Base-by-base conservation (phyloP, 225 moss, liverwort and hornwort genomes). In the Asterella californica region DNA sequence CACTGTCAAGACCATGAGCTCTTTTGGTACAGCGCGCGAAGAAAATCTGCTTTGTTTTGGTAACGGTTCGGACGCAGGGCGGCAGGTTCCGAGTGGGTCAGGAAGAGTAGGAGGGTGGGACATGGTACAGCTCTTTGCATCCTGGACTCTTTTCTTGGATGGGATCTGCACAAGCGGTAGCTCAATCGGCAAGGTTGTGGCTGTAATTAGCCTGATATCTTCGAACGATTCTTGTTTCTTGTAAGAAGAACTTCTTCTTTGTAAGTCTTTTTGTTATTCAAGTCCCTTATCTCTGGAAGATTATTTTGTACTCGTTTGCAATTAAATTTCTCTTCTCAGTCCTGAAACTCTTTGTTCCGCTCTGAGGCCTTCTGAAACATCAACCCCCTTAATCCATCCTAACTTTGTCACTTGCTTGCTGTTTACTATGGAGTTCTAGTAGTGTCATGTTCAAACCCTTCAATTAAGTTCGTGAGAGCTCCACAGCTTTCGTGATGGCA, bases 181-280 rank as follows among this genome's bases (percentile, higher is more conserved):
- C 77, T 64, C 64, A 77, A 64, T 77, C 77, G 77, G 46, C 63
- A 77, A 77, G 77, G 64, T 77, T 62, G 62, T 77, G 77, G 77
- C 77, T 77, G 77, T 63, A 77, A 77, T 77, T 77, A 77, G 77
- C 77, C 77, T 77, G 47, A 77, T 65, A 77, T 77, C 77, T 46
- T 65, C 64, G 77, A 64, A 77, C 77, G 63, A 77, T 77, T 77
- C 63, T 77, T 77, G 77, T 77, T 77, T 77, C 77, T 77, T 77
- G 77, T 77, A 77, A 76, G 76, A 76, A 77, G 76, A 63, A 76
- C 29, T 65, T 77, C 77, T 77, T 77, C 77, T 37, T 77, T 77
- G 77, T 77, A 64, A 77, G 46, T 63, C 77, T 64, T 63, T 63
- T 77, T 77, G 77, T 77, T 64, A 77, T 77, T 64, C 46, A 64